phyloP scores from a whole-genome alignment of 1,284 basidiomycete genomes.

The Austroboletus rostrupii region DNA sequence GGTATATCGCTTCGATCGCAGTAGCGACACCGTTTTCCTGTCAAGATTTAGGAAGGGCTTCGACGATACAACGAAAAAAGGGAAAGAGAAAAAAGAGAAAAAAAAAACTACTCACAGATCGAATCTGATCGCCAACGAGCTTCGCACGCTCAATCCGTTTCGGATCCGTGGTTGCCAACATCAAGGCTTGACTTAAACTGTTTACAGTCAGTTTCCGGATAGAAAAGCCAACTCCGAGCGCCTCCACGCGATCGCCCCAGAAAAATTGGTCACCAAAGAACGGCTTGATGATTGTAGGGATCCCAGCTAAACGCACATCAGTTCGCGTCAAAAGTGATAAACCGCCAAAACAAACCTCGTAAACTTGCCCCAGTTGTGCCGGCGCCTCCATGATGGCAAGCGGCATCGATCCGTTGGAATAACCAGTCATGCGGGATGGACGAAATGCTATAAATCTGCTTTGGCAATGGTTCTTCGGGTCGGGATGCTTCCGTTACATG shows the following conservation, averaged over 20 bases:
- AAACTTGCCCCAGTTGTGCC: slow-evolving; percentile 94
- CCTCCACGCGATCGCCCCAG: slow-evolving; percentile 94
- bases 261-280: slow-evolving; percentile 99
- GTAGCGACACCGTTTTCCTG: slow-evolving; percentile 87
- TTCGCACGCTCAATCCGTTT: slow-evolving; percentile 86
- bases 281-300: slow-evolving; percentile 93
- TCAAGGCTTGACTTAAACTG: slow-evolving; percentile 72
- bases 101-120: slow-evolving; percentile 49
- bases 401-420: slow-evolving; percentile 90
- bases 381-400: slow-evolving; percentile 96
- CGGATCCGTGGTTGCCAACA: slow-evolving; percentile 77
- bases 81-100: too few species aligned
- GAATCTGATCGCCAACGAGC: slow-evolving; percentile 79
- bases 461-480: slow-evolving; percentile 66
- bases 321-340: not conserved
- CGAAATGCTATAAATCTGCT: slow-evolving; percentile 77
- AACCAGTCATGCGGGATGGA: slow-evolving; percentile 97
- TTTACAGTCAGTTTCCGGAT: slow-evolving; percentile 84
- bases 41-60: slow-evolving; percentile 10
- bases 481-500: slow-evolving; percentile 59
- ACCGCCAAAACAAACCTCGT: slow-evolving; percentile 51
- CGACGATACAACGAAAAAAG: too few species aligned
- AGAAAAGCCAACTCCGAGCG: slow-evolving; percentile 83
- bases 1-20: slow-evolving; percentile 89
- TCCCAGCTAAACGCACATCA: slow-evolving; percentile 57